phyloP scores from a whole-genome alignment of 2,329 filamentous ascomycete genomes.

The Calonectria multiphialidica region DNA sequence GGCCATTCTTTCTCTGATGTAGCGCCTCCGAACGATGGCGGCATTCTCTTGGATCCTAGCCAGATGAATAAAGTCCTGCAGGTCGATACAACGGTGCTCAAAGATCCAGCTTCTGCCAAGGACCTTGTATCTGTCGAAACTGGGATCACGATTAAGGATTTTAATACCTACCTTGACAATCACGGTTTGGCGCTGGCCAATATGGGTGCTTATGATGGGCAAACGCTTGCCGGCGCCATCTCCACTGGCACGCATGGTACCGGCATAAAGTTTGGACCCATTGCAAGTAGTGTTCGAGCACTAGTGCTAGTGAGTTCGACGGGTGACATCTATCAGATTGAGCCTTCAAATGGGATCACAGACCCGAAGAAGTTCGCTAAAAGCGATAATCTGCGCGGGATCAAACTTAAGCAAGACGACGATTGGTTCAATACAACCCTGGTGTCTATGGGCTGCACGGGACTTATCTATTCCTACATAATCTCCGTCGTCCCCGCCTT shows the following conservation, averaged over 20 bases:
- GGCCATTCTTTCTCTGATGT: background rate
- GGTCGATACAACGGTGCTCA: background rate
- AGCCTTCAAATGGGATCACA: background rate
- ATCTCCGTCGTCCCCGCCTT: background rate
- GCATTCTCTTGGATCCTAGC: background rate
- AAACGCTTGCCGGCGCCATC: background rate
- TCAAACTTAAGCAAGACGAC: background rate
- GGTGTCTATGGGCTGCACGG: background rate
- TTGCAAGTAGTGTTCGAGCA: background rate
- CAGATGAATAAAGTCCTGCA: background rate
- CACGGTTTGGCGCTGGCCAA: background rate
- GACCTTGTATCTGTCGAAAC: background rate
- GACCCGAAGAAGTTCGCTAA: background rate
- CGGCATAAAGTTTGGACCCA: background rate
- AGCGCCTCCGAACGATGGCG: background rate
- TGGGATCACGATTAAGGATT: background rate
- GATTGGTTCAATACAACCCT: background rate
- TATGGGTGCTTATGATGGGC: background rate
- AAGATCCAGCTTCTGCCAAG: background rate
- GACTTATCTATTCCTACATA: background rate
- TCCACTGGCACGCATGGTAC: background rate
- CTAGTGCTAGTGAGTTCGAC: background rate
- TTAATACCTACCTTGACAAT: background rate
- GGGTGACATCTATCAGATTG: background rate
- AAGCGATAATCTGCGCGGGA: background rate